Percentiles rank a stretch among this genome's conserved stretches.
These are phyloP conservation scores for Asterochloris sp. DNA, from an alignment of 139 green algal genomes.

Conservation along the genomic window DNA sequence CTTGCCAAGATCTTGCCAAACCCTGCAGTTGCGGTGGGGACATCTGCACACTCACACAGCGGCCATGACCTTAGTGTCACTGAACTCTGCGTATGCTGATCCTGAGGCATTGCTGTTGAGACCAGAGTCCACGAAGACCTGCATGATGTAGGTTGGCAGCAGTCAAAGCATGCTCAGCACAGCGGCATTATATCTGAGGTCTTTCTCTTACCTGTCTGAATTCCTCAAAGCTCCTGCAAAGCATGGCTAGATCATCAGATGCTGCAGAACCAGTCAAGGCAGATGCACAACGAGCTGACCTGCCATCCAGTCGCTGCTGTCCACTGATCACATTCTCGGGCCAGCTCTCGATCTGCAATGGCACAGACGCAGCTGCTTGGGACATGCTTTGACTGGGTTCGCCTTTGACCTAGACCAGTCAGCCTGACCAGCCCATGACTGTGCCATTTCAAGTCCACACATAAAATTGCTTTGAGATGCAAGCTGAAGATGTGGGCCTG, in stretches of 20 bases:
- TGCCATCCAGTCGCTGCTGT: no score
- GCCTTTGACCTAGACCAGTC: no score
- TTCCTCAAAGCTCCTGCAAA: slow-evolving; percentile 40
- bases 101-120: slow-evolving; percentile 66
- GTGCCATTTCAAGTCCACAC: no score
- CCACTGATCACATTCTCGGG: neutral
- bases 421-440: no score
- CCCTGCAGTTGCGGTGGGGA: neutral
- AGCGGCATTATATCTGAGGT: neutral
- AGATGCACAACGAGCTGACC: no score
- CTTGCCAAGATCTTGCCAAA: neutral
- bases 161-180: neutral
- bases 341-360: neutral
- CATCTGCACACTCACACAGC: slow-evolving; percentile 45
- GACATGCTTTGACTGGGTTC: neutral
- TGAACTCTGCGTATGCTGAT: slow-evolving; percentile 74
- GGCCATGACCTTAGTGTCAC: slow-evolving; percentile 73
- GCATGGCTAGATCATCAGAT: no score
- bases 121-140: slow-evolving; percentile 55
- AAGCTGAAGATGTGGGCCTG: no score
- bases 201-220: slow-evolving; percentile 53
- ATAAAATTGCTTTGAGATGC: no score
- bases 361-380: neutral
- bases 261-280: no score
- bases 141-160: slow-evolving; percentile 3